Conservation (phyloP, 2,329 filamentous ascomycete genomes). For the Ophiostoma quercus region DNA sequence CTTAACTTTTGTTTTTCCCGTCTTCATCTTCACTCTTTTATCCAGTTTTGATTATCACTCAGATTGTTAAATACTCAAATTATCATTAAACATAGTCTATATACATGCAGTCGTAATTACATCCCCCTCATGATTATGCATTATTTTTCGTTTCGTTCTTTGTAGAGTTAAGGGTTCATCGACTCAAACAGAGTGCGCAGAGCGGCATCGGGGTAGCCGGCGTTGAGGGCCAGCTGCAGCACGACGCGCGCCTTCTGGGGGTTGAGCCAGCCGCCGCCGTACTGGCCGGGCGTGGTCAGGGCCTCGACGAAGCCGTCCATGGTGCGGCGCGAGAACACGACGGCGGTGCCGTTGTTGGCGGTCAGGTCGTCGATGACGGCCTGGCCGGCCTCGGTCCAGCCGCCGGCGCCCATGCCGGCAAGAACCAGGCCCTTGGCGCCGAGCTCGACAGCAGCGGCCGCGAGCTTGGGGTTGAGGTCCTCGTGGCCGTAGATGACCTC, state of each 20-base stretch:
- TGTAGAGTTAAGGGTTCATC: not conserved
- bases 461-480: conserved; percentile 43
- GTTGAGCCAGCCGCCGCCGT: conserved; percentile 16
- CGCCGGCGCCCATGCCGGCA: conserved; percentile 7
- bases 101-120: not conserved
- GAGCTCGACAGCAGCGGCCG: conserved; percentile 52
- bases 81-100: not conserved
- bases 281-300: not conserved
- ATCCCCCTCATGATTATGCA: not conserved
- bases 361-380: conserved; percentile 11
- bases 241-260: conserved; percentile 14
- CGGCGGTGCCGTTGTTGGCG: conserved; percentile 2
- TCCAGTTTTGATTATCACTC: too few relatives aligned
- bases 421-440: conserved; percentile 49
- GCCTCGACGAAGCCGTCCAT: conserved; percentile 15
- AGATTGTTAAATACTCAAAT: not conserved
- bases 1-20: too few relatives aligned
- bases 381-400: conserved; percentile 14
- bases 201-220: conserved; percentile 7
- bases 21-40: too few relatives aligned
- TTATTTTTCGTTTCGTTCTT: not conserved
- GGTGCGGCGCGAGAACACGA: conserved; percentile 16
- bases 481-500: conserved; percentile 54
- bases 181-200: conserved; percentile 11
- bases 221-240: conserved; percentile 15